Evolutionary conservation across 345 rosid genomes (phyloP).

Genomic region (Camelina neglecta): DNA sequence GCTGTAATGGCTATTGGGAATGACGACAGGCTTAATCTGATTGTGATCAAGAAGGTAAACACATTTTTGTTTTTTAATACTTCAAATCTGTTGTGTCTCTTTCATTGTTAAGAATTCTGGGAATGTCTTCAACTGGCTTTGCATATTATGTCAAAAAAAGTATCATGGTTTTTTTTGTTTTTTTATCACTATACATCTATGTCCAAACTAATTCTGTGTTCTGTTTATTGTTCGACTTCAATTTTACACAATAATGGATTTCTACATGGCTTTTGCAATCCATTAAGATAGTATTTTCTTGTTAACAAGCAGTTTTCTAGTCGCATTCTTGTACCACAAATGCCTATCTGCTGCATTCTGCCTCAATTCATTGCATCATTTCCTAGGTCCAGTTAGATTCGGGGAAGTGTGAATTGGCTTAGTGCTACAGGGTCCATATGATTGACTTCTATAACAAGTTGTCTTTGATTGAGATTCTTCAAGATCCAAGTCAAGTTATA

Average conservation of each 20-base stretch:
- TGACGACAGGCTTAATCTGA: constrained; percentile 88
- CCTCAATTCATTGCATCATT: constrained; percentile 1
- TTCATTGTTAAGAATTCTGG: no score
- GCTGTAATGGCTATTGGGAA: constrained; percentile 85
- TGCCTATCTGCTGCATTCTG: background rate
- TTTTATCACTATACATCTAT: no score
- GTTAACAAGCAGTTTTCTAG: no score
- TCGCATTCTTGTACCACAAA: no score
- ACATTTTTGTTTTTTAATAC: background rate
- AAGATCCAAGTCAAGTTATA: constrained; percentile 1
- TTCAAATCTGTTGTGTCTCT: background rate
- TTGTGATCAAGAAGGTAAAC: constrained; percentile 89
- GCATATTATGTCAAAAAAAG: background rate
- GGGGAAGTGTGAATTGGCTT: background rate
- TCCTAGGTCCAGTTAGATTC: constrained; percentile 4
- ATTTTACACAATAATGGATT: background rate
- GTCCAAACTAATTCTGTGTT: no score
- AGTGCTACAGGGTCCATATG: constrained; percentile 9
- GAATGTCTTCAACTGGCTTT: background rate
- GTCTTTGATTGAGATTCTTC: background rate
- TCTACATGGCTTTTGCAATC: background rate
- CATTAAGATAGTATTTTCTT: background rate
- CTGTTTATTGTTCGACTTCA: background rate
- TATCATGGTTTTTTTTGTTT: no score
- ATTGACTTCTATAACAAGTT: constrained; percentile 1